Evolutionary conservation across 352 stramenopile species (phyloP).

Genomic region (Peronosclerospora sorghi): DNA sequence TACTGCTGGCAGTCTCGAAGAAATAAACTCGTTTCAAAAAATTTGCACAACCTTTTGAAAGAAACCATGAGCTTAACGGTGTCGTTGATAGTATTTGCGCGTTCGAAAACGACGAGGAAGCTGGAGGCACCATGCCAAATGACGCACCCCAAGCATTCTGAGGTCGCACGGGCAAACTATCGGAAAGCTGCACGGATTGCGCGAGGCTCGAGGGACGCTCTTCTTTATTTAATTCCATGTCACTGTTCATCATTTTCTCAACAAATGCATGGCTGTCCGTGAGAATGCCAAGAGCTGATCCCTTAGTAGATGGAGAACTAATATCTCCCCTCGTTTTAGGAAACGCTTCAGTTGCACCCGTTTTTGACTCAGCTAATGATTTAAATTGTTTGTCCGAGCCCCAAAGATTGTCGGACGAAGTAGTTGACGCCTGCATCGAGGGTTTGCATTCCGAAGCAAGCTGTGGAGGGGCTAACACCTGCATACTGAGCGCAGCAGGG

Average conservation of each 20-base stretch:
- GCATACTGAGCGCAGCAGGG: neutral
- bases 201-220: neutral
- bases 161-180: constrained; percentile 1
- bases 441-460: neutral
- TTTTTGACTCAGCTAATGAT: neutral
- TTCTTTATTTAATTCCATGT: neutral
- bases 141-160: constrained; percentile 35
- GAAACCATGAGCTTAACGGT: constrained; percentile 55
- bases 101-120: neutral
- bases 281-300: constrained; percentile 8
- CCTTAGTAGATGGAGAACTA: neutral
- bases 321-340: neutral
- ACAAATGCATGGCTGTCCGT: constrained; percentile 25
- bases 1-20: constrained; percentile 6
- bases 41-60: constrained; percentile 48
- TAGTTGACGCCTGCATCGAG: neutral
- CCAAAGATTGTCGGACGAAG: neutral
- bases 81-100: constrained; percentile 15
- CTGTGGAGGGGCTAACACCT: neutral
- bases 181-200: neutral
- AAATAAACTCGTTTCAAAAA: constrained; percentile 47
- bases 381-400: neutral
- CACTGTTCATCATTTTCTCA: constrained; percentile 16
- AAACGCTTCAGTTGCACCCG: neutral
- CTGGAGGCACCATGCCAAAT: constrained; percentile 24